Conservation (phyloP, 306 rosid species). For the Dryas alaskensis region DNA sequence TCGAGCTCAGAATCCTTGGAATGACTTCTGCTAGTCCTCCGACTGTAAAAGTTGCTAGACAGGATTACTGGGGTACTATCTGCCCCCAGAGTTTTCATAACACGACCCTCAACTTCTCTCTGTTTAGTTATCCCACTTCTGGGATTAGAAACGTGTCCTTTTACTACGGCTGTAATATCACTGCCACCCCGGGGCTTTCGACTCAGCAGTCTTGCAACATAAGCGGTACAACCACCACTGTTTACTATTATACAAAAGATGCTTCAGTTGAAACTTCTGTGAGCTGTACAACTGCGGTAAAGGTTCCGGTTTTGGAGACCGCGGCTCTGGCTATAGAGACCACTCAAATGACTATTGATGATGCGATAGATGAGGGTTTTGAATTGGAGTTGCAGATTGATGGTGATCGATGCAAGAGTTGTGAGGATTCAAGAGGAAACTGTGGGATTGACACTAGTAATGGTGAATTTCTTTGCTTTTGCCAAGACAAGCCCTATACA, state of each 20-base stretch:
- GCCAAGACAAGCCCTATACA: not conserved
- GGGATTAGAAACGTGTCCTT: not conserved
- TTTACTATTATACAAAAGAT: not conserved
- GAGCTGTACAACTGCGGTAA: not conserved
- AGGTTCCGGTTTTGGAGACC: not conserved
- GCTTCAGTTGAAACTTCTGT: rapidly evolving
- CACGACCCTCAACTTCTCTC: not conserved
- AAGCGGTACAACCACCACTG: rapidly evolving
- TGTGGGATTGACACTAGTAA: not conserved
- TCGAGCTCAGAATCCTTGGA: not conserved
- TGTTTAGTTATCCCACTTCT: not conserved
- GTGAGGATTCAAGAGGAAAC: not conserved
- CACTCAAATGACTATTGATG: not conserved
- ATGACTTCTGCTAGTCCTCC: not conserved
- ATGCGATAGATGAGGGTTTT: not conserved
- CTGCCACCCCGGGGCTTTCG: not conserved
- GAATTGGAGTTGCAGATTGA: not conserved
- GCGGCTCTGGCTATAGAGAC: not conserved
- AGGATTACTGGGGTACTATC: not conserved
- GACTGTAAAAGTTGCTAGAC: not conserved
- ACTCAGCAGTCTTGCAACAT: rapidly evolving
- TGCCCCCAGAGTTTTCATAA: not conserved
- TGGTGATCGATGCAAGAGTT: not conserved
- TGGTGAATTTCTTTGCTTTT: not conserved
- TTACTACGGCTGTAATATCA: not conserved